Evolutionary conservation across 169 alveolate genomes (phyloP).

Genomic region (Plasmodium adleri): DNA sequence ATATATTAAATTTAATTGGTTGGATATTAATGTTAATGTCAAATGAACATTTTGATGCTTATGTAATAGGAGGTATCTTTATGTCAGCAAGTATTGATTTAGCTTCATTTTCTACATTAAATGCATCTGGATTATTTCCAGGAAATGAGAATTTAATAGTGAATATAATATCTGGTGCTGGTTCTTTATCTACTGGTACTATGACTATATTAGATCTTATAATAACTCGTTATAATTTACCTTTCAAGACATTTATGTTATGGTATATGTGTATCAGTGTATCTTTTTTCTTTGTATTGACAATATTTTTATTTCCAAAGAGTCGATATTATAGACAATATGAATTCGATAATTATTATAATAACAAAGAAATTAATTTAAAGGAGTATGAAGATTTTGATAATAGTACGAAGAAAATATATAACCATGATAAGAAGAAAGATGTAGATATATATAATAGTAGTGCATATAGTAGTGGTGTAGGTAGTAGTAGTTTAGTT

Average conservation of each 20-base stretch:
- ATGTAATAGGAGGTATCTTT: slow-evolving; percentile 75
- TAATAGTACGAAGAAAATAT: neutral
- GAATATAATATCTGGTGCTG: slow-evolving; percentile 77
- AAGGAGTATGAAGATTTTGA: neutral
- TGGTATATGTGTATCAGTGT: slow-evolving; percentile 67
- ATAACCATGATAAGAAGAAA: neutral
- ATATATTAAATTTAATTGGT: slow-evolving; percentile 73
- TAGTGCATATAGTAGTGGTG: neutral
- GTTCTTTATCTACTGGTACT: slow-evolving; percentile 74
- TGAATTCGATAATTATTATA: slow-evolving; percentile 77
- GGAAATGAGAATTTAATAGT: slow-evolving; percentile 78
- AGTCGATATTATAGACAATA: slow-evolving; percentile 77
- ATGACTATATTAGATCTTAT: slow-evolving; percentile 74
- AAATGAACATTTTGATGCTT: slow-evolving; percentile 64
- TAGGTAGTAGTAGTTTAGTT: neutral
- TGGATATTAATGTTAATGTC: slow-evolving; percentile 73
- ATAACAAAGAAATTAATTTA: slow-evolving; percentile 6
- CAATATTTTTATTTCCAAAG: slow-evolving; percentile 61
- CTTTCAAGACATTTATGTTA: slow-evolving; percentile 59
- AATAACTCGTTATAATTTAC: slow-evolving; percentile 19
- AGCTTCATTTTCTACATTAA: slow-evolving; percentile 74
- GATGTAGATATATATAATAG: neutral
- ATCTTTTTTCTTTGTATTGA: slow-evolving; percentile 31
- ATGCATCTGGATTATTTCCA: slow-evolving; percentile 79
- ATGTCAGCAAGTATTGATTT: slow-evolving; percentile 80